These are phyloP conservation scores for Botrytis fragariae DNA, from an alignment of 2,329 filamentous ascomycete species.

Conservation along the genomic window DNA sequence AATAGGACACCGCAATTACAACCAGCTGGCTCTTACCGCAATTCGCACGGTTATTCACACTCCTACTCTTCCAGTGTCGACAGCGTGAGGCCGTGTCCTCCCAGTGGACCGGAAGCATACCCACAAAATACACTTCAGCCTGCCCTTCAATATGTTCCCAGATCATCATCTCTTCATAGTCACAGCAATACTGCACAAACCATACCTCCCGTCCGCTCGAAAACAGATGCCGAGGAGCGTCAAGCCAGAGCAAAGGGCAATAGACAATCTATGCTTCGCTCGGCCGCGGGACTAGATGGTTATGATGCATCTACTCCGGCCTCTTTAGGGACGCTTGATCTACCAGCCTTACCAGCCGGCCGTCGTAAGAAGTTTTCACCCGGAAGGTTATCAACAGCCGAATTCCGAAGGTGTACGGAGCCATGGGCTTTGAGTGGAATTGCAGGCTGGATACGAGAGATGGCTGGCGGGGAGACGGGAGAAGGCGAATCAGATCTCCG, in stretches of 20 bases:
- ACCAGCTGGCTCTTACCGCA: constrained; percentile 58
- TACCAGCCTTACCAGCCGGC: constrained; percentile 77
- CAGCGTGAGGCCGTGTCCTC: constrained; percentile 35
- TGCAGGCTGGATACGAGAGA: constrained; percentile 78
- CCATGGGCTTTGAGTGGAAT: constrained; percentile 94
- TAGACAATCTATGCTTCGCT: constrained; percentile 51
- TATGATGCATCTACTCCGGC: constrained; percentile 54
- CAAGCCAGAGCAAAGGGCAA: constrained; percentile 53
- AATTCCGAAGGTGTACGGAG: constrained; percentile 81
- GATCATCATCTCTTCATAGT: constrained; percentile 79
- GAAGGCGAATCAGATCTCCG: constrained; percentile 89
- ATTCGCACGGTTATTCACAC: constrained; percentile 46
- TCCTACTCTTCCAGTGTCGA: constrained; percentile 49
- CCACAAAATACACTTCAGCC: constrained; percentile 46
- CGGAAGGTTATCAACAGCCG: constrained; percentile 72
- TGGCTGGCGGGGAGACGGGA: constrained; percentile 54
- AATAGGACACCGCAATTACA: constrained; percentile 47
- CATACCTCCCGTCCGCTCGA: constrained; percentile 81
- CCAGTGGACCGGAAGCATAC: constrained; percentile 36
- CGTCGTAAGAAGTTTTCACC: constrained; percentile 82
- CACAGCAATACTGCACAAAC: constrained; percentile 78
- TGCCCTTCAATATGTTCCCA: constrained; percentile 49
- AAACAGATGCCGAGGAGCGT: constrained; percentile 79
- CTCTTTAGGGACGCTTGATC: constrained; percentile 67
- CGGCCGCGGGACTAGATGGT: constrained; percentile 52